A percentile compares a stretch with the other conserved stretches of the same genome.
These are phyloP conservation scores for Pisolithus orientalis DNA, from an alignment of 768 basidiomycete genomes.

Conservation along the genomic window DNA sequence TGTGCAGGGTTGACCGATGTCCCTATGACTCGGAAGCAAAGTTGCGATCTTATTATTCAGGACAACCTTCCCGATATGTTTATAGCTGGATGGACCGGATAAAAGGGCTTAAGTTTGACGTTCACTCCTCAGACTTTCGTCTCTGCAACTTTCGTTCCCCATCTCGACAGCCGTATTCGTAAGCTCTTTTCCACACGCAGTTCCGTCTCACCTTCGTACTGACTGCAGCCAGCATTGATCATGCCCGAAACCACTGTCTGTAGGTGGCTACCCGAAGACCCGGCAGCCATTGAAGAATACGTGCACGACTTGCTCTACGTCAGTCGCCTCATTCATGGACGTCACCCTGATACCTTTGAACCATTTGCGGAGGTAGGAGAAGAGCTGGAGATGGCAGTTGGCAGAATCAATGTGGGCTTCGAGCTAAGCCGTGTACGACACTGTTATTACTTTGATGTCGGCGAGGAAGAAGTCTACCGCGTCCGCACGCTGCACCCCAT, in stretches of 20 bases:
- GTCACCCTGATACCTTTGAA: neutral
- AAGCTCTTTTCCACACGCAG: too few relatives aligned
- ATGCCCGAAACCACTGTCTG: neutral
- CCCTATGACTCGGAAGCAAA: too few relatives aligned
- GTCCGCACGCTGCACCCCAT: constrained; percentile 5
- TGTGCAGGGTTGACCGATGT: too few relatives aligned
- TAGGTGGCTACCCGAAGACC: constrained; percentile 16
- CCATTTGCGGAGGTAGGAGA: neutral
- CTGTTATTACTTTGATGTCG: constrained; percentile 20
- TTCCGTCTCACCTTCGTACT: neutral
- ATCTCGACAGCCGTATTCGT: too few relatives aligned
- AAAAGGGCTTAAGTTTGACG: neutral
- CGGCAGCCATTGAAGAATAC: constrained; percentile 3
- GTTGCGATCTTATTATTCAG: neutral
- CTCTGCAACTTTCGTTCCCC: neutral
- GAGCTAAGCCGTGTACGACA: neutral
- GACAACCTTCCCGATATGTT: neutral
- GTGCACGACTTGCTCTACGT: constrained; percentile 8
- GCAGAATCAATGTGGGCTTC: neutral
- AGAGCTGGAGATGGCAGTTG: neutral
- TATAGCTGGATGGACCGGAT: neutral
- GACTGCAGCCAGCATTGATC: neutral
- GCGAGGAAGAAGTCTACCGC: constrained; percentile 10
- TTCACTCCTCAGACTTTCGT: neutral
- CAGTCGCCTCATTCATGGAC: neutral